phyloP scores from a whole-genome alignment of 257 asterid species.

The Agastache rugosa region DNA sequence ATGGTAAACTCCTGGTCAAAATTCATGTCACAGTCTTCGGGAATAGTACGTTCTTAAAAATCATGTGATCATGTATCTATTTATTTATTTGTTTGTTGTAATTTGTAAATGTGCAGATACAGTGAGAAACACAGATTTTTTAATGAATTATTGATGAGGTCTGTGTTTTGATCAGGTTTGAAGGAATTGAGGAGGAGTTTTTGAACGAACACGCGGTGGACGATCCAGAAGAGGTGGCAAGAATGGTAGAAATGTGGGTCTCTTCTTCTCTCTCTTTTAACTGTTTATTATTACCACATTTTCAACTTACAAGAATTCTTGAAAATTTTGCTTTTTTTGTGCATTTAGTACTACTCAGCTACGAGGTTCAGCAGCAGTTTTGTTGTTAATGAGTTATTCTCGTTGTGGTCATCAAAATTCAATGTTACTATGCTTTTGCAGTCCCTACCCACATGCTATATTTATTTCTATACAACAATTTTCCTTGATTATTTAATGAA shows the following conservation, averaged over 20 bases:
- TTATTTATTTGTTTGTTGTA: neutral
- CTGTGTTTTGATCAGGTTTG: slow-evolving; percentile 52
- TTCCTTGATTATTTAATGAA: slow-evolving; percentile 21
- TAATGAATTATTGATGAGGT: slow-evolving; percentile 9
- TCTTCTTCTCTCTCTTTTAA: slow-evolving; percentile 9
- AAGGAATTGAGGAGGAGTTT: slow-evolving; percentile 45
- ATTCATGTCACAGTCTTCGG: slow-evolving; percentile 14
- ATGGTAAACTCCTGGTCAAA: slow-evolving; percentile 41
- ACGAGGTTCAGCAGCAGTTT: slow-evolving; percentile 40
- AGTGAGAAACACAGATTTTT: neutral
- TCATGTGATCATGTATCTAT: neutral
- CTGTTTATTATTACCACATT: neutral
- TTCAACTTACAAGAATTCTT: neutral
- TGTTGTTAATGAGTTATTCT: slow-evolving; percentile 36
- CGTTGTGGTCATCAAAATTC: slow-evolving; percentile 45
- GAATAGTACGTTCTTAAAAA: slow-evolving; percentile 17
- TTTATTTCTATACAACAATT: slow-evolving; percentile 28
- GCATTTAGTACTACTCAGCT: slow-evolving; percentile 25
- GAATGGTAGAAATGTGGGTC: slow-evolving; percentile 80
- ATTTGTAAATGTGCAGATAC: neutral
- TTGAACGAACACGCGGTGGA: slow-evolving; percentile 75
- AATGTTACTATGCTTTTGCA: slow-evolving; percentile 40
- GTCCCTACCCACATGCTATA: slow-evolving; percentile 46
- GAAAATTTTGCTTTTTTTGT: neutral
- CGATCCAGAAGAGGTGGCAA: slow-evolving; percentile 86